These are phyloP conservation scores for Pascua guehoae DNA, from an alignment of 1,284 basidiomycete species.

Conservation along the genomic window DNA sequence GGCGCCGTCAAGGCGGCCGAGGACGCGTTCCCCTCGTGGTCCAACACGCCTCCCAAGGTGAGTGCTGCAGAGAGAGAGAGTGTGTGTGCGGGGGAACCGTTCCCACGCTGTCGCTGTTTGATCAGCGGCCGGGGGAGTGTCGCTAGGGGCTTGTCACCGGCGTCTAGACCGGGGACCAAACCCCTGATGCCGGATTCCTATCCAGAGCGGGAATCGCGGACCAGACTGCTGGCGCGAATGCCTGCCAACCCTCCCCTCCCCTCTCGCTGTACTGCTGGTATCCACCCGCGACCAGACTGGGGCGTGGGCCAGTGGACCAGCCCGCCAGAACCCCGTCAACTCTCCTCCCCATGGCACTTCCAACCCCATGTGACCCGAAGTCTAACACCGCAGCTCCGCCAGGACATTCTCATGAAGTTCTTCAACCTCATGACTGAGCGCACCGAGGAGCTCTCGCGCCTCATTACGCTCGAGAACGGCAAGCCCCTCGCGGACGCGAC, in stretches of 20 bases:
- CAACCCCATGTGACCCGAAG: background rate
- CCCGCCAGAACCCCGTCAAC: background rate
- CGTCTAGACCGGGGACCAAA: no score
- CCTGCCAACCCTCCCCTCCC: no score
- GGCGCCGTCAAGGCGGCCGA: constrained; percentile 71
- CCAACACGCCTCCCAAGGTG: constrained; percentile 59
- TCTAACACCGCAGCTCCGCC: constrained; percentile 50
- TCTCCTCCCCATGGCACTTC: background rate
- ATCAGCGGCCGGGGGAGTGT: no score
- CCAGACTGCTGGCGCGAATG: no score
- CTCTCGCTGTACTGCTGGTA: background rate
- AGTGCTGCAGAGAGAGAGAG: background rate
- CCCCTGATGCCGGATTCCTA: no score
- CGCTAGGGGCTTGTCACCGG: no score
- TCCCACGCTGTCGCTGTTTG: no score
- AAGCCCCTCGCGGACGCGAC: constrained; percentile 77
- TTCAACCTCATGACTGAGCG: constrained; percentile 70
- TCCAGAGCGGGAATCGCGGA: no score
- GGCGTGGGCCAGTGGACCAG: background rate
- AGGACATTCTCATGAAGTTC: constrained; percentile 73
- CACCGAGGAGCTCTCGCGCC: constrained; percentile 72
- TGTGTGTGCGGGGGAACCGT: no score
- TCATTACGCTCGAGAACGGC: constrained; percentile 87
- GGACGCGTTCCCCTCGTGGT: constrained; percentile 71
- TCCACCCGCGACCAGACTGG: background rate